These are phyloP conservation scores for Diaporthe batatas DNA, from an alignment of 2,329 filamentous ascomycete genomes.

Conservation along the genomic window DNA sequence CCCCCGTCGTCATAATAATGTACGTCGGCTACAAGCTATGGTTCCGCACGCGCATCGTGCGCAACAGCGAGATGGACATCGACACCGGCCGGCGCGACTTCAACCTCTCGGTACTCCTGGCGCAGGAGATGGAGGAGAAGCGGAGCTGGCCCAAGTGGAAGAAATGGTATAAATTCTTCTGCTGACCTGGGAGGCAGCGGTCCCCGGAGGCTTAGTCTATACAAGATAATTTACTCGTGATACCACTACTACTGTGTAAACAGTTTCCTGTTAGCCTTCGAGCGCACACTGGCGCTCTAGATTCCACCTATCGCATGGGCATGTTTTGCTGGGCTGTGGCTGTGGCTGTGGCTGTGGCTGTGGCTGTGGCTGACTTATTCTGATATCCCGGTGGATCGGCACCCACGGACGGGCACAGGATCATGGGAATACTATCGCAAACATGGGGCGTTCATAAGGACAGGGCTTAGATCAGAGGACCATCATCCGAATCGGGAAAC, in stretches of 20 bases:
- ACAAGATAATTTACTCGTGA: neutral
- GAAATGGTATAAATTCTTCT: constrained; percentile 79
- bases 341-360: too few species aligned
- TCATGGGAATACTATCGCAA: neutral
- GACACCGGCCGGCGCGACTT: constrained; percentile 88
- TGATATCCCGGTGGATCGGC: neutral
- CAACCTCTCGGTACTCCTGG: constrained; percentile 82
- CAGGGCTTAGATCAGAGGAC: neutral
- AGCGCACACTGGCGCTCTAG: too few species aligned
- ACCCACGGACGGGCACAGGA: neutral
- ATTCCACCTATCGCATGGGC: neutral
- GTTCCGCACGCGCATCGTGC: constrained; percentile 77
- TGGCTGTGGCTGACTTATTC: too few species aligned
- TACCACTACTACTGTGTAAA: neutral
- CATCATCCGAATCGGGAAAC: neutral
- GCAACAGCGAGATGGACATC: constrained; percentile 83
- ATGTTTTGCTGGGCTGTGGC: neutral
- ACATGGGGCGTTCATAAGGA: neutral
- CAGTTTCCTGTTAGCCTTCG: neutral
- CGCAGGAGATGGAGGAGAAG: constrained; percentile 83
- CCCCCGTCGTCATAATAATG: constrained; percentile 75
- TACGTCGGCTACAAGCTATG: constrained; percentile 83
- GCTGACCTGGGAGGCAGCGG: too few species aligned
- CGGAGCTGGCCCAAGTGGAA: constrained; percentile 83
- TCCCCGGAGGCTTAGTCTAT: neutral